These are phyloP conservation scores for Kwoniella newhampshirensis DNA, from an alignment of 768 basidiomycete genomes.

Conservation along the genomic window DNA sequence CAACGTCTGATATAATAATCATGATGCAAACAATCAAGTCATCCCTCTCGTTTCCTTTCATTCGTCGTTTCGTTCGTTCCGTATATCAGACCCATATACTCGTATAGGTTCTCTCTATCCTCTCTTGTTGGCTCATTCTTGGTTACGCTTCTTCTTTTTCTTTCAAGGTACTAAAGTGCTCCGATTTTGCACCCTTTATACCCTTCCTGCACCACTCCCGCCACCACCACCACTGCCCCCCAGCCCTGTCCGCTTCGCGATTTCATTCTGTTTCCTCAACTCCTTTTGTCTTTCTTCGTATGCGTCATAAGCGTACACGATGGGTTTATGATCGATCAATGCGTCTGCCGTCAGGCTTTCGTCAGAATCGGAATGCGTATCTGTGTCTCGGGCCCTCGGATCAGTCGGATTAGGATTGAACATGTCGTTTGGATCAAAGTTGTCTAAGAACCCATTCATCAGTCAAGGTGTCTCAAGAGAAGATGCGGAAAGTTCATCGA, in stretches of 20 bases:
- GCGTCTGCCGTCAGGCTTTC: slow-evolving; percentile 43
- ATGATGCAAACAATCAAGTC: too few relatives aligned
- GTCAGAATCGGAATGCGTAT: slow-evolving; percentile 33
- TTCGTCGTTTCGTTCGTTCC: too few relatives aligned
- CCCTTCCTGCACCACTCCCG: slow-evolving; percentile 6
- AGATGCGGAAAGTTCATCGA: slow-evolving; percentile 4
- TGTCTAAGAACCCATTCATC: slow-evolving; percentile 48
- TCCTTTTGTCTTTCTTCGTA: slow-evolving; percentile 64
- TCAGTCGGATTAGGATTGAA: slow-evolving; percentile 57
- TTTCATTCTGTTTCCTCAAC: slow-evolving; percentile 11
- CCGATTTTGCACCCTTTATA: too few relatives aligned
- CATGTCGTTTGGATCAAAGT: slow-evolving; percentile 63
- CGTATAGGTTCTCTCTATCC: too few relatives aligned
- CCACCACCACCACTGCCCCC: slow-evolving; percentile 13
- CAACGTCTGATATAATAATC: too few relatives aligned
- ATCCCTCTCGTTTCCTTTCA: too few relatives aligned
- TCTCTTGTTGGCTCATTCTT: too few relatives aligned
- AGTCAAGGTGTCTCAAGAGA: not conserved
- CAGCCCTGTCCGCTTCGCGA: slow-evolving; percentile 5
- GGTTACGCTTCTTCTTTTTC: too few relatives aligned
- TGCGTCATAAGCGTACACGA: slow-evolving; percentile 86
- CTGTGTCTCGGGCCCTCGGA: slow-evolving; percentile 2
- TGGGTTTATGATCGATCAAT: slow-evolving; percentile 53
- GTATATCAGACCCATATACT: too few relatives aligned
- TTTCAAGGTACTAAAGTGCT: too few relatives aligned